Evolutionary conservation across 1,284 basidiomycete genomes (phyloP).

Genomic region (Pseudozyma thailandica): DNA sequence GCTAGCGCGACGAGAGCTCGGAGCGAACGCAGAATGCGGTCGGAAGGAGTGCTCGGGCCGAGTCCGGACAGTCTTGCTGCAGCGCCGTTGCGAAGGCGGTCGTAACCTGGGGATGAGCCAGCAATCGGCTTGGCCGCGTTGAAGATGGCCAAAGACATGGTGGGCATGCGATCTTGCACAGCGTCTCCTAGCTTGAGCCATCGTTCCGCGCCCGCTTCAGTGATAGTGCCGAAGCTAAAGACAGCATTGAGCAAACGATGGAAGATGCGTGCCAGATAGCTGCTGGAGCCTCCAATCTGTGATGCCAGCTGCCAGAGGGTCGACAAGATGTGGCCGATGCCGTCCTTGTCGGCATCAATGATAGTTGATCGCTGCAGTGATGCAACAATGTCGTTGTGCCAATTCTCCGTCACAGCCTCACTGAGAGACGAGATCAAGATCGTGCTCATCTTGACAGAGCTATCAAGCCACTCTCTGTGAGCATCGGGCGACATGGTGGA

Average conservation of each 20-base stretch:
- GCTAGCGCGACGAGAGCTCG: conserved; percentile 80
- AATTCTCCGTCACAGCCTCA: conserved; percentile 31
- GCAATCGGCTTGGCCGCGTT: conserved; percentile 43
- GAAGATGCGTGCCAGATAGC: conserved; percentile 55
- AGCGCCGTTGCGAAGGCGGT: conserved; percentile 87
- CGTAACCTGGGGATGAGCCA: conserved; percentile 73
- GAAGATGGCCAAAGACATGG: conserved; percentile 43
- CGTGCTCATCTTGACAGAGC: conserved; percentile 44
- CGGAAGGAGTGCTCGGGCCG: conserved; percentile 74
- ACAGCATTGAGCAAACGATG: conserved; percentile 56
- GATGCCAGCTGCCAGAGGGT: conserved; percentile 30
- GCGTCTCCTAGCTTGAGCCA: conserved; percentile 58
- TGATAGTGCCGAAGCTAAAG: conserved; percentile 57
- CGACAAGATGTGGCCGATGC: conserved; percentile 33
- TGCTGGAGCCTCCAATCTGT: conserved; percentile 13
- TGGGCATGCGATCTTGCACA: conserved; percentile 28
- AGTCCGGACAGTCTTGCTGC: conserved; percentile 82
- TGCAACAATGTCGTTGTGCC: conserved; percentile 45
- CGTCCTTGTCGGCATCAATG: conserved; percentile 26
- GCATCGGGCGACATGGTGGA: conserved; percentile 5
- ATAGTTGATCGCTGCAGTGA: conserved; percentile 27
- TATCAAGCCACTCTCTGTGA: conserved; percentile 35
- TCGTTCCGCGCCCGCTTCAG: conserved; percentile 44
- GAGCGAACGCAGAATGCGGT: conserved; percentile 77
- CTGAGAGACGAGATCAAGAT: conserved; percentile 40